Conservation (phyloP, 768 basidiomycete genomes). For the Tulasnella sp. region DNA sequence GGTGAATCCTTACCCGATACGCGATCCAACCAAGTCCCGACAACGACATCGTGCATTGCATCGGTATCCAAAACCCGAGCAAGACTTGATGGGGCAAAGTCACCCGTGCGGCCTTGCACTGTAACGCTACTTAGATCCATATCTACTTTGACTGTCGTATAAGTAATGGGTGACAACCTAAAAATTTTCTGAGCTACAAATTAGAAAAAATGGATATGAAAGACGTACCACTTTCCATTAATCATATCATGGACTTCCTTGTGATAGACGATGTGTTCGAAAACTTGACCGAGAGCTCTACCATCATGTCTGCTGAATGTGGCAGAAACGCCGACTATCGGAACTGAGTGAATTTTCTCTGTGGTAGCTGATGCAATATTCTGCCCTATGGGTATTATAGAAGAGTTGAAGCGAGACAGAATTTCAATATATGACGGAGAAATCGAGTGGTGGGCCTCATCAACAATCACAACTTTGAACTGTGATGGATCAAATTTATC, state of each 20-base stretch:
- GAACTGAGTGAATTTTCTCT: too few species aligned
- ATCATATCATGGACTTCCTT: slow-evolving; percentile 87
- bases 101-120: slow-evolving; percentile 54
- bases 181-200: neutral
- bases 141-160: slow-evolving; percentile 67
- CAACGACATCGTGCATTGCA: slow-evolving; percentile 61
- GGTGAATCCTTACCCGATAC: slow-evolving; percentile 46
- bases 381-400: slow-evolving; percentile 28
- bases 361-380: slow-evolving; percentile 28
- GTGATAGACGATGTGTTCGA: slow-evolving; percentile 86
- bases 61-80: slow-evolving; percentile 72
- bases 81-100: slow-evolving; percentile 68
- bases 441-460: slow-evolving; percentile 93
- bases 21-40: slow-evolving; percentile 74
- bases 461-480: slow-evolving; percentile 69
- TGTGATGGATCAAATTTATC: slow-evolving; percentile 57
- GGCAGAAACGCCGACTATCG: slow-evolving; percentile 88
- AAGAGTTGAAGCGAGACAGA: slow-evolving; percentile 64
- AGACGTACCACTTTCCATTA: slow-evolving; percentile 61
- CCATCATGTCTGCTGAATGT: slow-evolving; percentile 91
- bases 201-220: neutral
- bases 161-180: slow-evolving; percentile 76
- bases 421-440: slow-evolving; percentile 83
- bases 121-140: slow-evolving; percentile 57
- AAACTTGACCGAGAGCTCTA: slow-evolving; percentile 74